Base-by-base conservation (phyloP, 108 stramenopile species). In the Heterococcus sp. region DNA sequence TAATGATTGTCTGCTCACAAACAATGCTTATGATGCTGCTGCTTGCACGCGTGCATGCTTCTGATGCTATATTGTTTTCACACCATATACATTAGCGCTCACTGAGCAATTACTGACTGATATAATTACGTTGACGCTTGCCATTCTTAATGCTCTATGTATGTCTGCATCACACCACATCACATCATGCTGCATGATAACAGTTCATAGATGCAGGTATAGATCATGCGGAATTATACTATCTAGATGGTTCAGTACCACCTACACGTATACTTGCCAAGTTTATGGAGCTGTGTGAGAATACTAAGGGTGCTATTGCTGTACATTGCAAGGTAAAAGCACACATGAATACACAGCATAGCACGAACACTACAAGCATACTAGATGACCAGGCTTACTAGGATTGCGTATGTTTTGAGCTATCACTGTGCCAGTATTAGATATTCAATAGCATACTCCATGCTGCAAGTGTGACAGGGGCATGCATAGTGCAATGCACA, bases 191-290 rank as follows among this genome's bases (percentile, higher is more conserved):
- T n/a, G n/a, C n/a, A n/a, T n/a, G n/a, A n/a, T n/a, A n/a, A n/a
- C 30, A 74, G 35, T 98, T 98, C 85, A 79, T 85, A 11, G 67
- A 37, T n/a, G 88, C 90, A 0, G 98, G 98, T n/a, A 95, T 97
- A 72, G 71, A 88, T 8, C 96, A 98, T 84, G 84, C 93, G 14
- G 92, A 96, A 33, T 91, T 93, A 38, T 94, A 92, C 77, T 99
- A 97, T 83, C 70, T 93, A 39, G 98, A 99, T 87, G 98, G 98
- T 4, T 88, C 85, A n/a, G 93, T 94, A 83, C 98, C 98, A 8
- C 85, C 93, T 14, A 90, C 92, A 85, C 69, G 65, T 2, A 92
- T 98, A 26, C 81, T 99, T 35, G 75, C 89, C 30, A 65, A 29
- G 5, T 86, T 86, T 40, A 58, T 85, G 27, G 38, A 28, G 4